phyloP scores from a whole-genome alignment of 192 early-diverging fungal species.

The Lunasporangiospora selenospora region DNA sequence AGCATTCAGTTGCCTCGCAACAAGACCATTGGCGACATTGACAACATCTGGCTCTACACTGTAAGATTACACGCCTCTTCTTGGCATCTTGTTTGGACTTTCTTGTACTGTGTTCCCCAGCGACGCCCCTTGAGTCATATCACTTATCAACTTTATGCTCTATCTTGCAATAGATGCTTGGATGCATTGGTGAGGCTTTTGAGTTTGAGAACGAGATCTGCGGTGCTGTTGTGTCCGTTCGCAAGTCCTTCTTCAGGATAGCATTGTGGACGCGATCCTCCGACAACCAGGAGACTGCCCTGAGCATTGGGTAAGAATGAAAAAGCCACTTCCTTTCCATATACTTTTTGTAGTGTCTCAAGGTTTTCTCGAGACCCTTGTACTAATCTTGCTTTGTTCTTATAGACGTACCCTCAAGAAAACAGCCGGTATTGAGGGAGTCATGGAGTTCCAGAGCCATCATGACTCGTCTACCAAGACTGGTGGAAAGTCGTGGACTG shows the following conservation, averaged over 20 bases:
- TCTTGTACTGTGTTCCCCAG: no score
- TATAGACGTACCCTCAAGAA: constrained; percentile 40
- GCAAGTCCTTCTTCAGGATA: constrained; percentile 85
- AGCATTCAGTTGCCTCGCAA: constrained; percentile 73
- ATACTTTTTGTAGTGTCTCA: not conserved
- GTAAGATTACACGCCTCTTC: no score
- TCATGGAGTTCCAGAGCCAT: constrained; percentile 44
- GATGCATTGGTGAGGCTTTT: constrained; percentile 89
- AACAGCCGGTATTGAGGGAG: constrained; percentile 25
- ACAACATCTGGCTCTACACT: constrained; percentile 87
- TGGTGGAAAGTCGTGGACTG: constrained; percentile 34
- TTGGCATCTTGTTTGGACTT: no score
- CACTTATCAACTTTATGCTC: not conserved
- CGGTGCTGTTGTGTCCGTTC: constrained; percentile 89
- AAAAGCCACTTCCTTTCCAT: not conserved
- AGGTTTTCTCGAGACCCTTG: not conserved
- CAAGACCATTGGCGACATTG: constrained; percentile 77
- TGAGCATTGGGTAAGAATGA: constrained; percentile 61
- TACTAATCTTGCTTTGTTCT: not conserved
- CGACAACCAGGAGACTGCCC: constrained; percentile 55
- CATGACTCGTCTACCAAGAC: constrained; percentile 29
- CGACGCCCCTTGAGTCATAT: no score
- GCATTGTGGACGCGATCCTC: constrained; percentile 82
- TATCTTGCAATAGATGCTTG: constrained; percentile 69
- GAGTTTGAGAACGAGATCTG: constrained; percentile 84